Evolutionary conservation across 2,329 filamentous ascomycete species (phyloP), one percentile per base, ranked within the genome.

Genomic region (Colletotrichum cordylinicola): DNA sequence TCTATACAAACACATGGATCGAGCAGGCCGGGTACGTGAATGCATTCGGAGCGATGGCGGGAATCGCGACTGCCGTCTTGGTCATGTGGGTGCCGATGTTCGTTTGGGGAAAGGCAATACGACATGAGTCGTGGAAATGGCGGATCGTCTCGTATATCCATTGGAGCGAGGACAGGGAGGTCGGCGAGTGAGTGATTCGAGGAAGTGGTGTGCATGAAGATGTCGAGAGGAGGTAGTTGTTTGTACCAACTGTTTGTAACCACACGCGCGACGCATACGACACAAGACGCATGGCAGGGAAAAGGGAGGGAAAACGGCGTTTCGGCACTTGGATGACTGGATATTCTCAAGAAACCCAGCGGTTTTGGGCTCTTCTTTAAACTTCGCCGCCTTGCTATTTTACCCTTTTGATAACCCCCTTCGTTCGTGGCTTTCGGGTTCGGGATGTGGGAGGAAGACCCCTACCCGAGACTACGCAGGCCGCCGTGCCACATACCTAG

Each of bases 1-100:
- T 92, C 79, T 92, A 92, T 79, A 91, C 89, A 2, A 92, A 92
- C 78, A 86, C 89, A 0, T 92, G 90, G 90, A 86, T 92, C 48
- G 82, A 84, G 8, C 35, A 84, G 72, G 81, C 82, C 1, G 91
- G 90, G 1, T 92, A 92, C 78, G 76, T 83, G 15, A 82, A 85
- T 43, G 87, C 90, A 4, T 92, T 87, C 76, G 89, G 90, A 5
- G 84, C 86, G n/a, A 91, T 92, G 90, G 90, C 90, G 9, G 90
- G 86, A 13, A 91, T 92, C 61, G 83, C 87, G 12, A 87, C 84
- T 15, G 83, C 78, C 16, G 82, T 91, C 5, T 79, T 91, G 16
- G 43, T 90, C 8, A 77, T 87, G 33, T 89, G 85, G 84, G 79
- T 90, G 31, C 88, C 88, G 2, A 81, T 92, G 12, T 92, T 87